phyloP scores from a whole-genome alignment of 352 stramenopile genomes.

The Pythium sp. region DNA sequence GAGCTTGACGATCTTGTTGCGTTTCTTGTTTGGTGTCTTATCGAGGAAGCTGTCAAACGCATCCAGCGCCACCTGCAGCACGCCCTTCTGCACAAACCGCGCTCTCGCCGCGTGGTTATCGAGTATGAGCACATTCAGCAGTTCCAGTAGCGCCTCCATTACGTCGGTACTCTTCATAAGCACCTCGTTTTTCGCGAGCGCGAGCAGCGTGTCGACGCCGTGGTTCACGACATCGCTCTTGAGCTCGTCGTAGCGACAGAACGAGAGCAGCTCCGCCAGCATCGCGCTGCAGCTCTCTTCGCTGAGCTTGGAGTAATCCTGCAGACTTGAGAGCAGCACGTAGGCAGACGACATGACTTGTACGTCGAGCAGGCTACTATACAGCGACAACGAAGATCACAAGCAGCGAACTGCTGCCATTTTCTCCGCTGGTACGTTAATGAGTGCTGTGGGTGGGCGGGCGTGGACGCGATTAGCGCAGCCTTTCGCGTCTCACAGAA shows the following conservation, averaged over 20 bases:
- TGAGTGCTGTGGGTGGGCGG: background rate
- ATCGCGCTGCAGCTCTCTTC: slow-evolving; percentile 18
- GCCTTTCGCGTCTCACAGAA: too few species aligned
- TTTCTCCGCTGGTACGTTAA: background rate
- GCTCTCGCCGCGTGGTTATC: slow-evolving; percentile 22
- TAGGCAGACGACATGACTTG: slow-evolving; percentile 41
- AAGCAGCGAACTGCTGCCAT: background rate
- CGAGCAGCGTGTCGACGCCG: slow-evolving; percentile 34
- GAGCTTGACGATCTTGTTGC: slow-evolving; percentile 35
- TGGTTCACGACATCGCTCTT: slow-evolving; percentile 29
- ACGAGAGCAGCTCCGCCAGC: slow-evolving; percentile 35
- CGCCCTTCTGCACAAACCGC: slow-evolving; percentile 20
- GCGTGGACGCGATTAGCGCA: too few species aligned
- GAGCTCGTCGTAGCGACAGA: slow-evolving; percentile 36
- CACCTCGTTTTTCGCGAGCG: slow-evolving; percentile 18
- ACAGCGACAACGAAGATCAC: background rate
- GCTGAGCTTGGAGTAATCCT: slow-evolving; percentile 26
- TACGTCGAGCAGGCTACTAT: background rate
- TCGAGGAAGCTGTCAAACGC: slow-evolving; percentile 15
- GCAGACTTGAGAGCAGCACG: slow-evolving; percentile 38
- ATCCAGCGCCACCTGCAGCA: slow-evolving; percentile 28
- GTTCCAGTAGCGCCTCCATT: slow-evolving; percentile 41
- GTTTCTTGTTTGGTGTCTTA: slow-evolving; percentile 30
- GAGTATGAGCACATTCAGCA: slow-evolving; percentile 34
- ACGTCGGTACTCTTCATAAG: slow-evolving; percentile 20